Evolutionary conservation across 2,329 filamentous ascomycete genomes (phyloP).

Genomic region (Elsinoe arachidis): DNA sequence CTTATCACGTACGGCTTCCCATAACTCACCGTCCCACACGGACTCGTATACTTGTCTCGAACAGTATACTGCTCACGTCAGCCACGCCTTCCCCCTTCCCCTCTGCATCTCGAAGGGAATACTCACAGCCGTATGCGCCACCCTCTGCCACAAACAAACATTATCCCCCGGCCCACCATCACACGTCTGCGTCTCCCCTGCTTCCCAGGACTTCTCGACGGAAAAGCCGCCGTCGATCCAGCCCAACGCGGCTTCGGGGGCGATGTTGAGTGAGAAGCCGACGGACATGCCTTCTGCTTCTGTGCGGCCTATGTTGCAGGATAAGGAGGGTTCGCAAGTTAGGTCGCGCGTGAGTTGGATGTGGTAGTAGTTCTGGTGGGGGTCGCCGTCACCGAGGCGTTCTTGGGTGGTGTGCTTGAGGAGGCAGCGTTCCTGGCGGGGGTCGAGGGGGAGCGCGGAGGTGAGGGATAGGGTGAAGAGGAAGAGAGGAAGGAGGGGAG

Average conservation of each 20-base stretch:
- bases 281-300: conserved; percentile 2
- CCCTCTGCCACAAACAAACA: conserved; percentile 1
- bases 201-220: background rate
- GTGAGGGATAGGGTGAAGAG: background rate
- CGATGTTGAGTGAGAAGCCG: background rate
- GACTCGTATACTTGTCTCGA: background rate
- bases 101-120: background rate
- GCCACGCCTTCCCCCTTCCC: background rate
- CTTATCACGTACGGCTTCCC: background rate
- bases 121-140: background rate
- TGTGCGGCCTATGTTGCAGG: background rate
- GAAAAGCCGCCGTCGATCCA: background rate
- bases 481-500: background rate
- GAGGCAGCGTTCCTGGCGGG: background rate
- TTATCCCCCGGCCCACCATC: background rate
- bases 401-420: background rate
- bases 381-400: background rate
- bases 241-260: background rate
- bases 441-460: background rate
- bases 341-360: background rate
- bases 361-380: background rate
- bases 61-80: background rate
- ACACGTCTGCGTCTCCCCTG: background rate
- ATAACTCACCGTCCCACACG: background rate
- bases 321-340: background rate